Percentiles rank a stretch among this genome's conserved stretches.
Evolutionary conservation across 2,329 filamentous ascomycete genomes (phyloP).

Genomic region (Scopulariopsis brevicaulis): DNA sequence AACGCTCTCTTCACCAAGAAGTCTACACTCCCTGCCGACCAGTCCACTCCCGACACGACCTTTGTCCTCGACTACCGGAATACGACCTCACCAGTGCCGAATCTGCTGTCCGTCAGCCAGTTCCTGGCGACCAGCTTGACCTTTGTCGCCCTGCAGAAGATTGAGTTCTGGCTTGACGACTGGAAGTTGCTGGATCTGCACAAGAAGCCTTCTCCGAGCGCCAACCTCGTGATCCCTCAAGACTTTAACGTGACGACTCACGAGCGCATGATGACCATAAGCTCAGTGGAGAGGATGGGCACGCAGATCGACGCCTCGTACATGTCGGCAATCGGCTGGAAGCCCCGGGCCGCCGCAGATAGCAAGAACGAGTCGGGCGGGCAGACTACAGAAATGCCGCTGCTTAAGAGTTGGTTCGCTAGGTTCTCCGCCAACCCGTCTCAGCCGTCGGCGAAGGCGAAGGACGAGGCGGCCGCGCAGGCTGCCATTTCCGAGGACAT

Average conservation of each 20-base stretch:
- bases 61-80: slow-evolving; percentile 94
- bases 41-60: slow-evolving; percentile 63
- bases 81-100: slow-evolving; percentile 73
- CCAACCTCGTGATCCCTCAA: slow-evolving; percentile 59
- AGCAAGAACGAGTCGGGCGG: slow-evolving; percentile 35
- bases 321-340: slow-evolving; percentile 83
- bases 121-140: slow-evolving; percentile 93
- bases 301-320: slow-evolving; percentile 86
- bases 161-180: slow-evolving; percentile 87
- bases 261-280: slow-evolving; percentile 80
- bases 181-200: slow-evolving; percentile 66
- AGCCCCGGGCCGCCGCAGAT: slow-evolving; percentile 35
- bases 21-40: slow-evolving; percentile 57
- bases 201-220: slow-evolving; percentile 77
- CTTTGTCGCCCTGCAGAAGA: slow-evolving; percentile 78
- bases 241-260: slow-evolving; percentile 75
- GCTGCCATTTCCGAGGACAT: slow-evolving; percentile 59
- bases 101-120: slow-evolving; percentile 75
- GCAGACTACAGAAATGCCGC: slow-evolving; percentile 40
- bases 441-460: slow-evolving; percentile 42
- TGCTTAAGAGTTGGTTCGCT: slow-evolving; percentile 70
- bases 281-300: slow-evolving; percentile 70
- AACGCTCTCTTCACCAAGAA: slow-evolving; percentile 92
- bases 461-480: slow-evolving; percentile 52
- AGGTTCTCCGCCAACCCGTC: slow-evolving; percentile 51